Percentiles rank a stretch among this genome's conserved stretches.
phyloP scores from a whole-genome alignment of 768 basidiomycete genomes.

The Mycena venus region DNA sequence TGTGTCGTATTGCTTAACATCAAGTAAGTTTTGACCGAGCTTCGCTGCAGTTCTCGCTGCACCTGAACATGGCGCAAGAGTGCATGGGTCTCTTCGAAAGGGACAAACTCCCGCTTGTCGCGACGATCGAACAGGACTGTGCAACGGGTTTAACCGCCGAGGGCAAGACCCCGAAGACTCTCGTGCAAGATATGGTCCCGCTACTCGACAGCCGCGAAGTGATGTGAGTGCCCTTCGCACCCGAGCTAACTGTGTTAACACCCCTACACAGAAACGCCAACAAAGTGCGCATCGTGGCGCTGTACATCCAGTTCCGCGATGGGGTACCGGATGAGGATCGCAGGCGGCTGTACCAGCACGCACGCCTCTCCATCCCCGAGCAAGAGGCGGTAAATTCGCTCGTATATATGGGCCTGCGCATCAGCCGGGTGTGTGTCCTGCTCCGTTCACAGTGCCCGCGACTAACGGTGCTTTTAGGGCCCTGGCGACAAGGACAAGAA shows the following conservation, averaged over 20 bases:
- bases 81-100: slow-evolving; percentile 95
- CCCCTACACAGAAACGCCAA: slow-evolving; percentile 74
- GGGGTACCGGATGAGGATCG: slow-evolving; percentile 99
- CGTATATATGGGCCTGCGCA: slow-evolving; percentile 83
- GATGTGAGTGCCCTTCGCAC: slow-evolving; percentile 62
- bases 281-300: slow-evolving; percentile 96
- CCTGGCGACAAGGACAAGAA: slow-evolving; percentile 83
- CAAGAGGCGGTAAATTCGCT: slow-evolving; percentile 95
- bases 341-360: slow-evolving; percentile 94
- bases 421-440: slow-evolving; percentile 75
- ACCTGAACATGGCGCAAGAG: slow-evolving; percentile 97
- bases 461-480: slow-evolving; percentile 57
- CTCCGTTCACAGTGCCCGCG: not conserved
- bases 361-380: slow-evolving; percentile 86
- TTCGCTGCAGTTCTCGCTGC: slow-evolving; percentile 86
- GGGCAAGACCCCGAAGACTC: slow-evolving; percentile 92
- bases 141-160: slow-evolving; percentile 93
- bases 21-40: not conserved
- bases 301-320: slow-evolving; percentile 95
- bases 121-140: slow-evolving; percentile 96
- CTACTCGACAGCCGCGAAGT: slow-evolving; percentile 90
- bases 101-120: slow-evolving; percentile 85
- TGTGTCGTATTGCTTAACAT: slow-evolving; percentile 24
- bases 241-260: not conserved
- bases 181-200: slow-evolving; percentile 99